phyloP scores from a whole-genome alignment of 495 filamentous ascomycete species.

The Penicillium argentinense region DNA sequence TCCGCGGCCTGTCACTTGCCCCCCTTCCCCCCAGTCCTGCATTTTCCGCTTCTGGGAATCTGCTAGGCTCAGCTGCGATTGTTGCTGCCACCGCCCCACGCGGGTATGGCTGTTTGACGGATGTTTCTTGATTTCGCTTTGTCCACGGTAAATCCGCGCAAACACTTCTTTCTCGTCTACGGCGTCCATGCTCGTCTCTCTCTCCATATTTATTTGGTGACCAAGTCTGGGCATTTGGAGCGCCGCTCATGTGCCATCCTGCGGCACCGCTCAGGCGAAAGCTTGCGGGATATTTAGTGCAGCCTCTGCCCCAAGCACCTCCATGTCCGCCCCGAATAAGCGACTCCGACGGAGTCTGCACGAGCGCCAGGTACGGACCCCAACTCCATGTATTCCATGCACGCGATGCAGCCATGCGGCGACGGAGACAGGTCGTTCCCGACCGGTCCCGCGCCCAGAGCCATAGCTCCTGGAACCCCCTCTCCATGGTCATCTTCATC shows the following conservation, averaged over 20 bases:
- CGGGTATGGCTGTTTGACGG: background rate
- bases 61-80: background rate
- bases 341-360: slow-evolving; percentile 17
- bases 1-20: slow-evolving; percentile 9
- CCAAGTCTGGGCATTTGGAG: too few species aligned
- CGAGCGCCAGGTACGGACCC: slow-evolving; percentile 11
- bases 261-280: background rate
- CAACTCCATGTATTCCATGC: too few species aligned
- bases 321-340: slow-evolving; percentile 14
- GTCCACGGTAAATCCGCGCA: too few species aligned
- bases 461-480: background rate
- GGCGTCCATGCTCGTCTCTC: background rate
- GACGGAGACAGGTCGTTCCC: background rate
- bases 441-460: slow-evolving; percentile 1
- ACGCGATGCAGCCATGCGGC: slow-evolving; percentile 1
- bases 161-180: background rate
- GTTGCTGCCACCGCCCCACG: background rate
- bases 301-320: background rate
- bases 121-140: background rate
- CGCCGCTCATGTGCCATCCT: background rate
- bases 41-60: slow-evolving; percentile 20
- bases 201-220: too few species aligned
- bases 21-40: slow-evolving; percentile 7
- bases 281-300: background rate
- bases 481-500: background rate